phyloP scores from a whole-genome alignment of 2,329 filamentous ascomycete genomes.

The Huntiella abstrusa region DNA sequence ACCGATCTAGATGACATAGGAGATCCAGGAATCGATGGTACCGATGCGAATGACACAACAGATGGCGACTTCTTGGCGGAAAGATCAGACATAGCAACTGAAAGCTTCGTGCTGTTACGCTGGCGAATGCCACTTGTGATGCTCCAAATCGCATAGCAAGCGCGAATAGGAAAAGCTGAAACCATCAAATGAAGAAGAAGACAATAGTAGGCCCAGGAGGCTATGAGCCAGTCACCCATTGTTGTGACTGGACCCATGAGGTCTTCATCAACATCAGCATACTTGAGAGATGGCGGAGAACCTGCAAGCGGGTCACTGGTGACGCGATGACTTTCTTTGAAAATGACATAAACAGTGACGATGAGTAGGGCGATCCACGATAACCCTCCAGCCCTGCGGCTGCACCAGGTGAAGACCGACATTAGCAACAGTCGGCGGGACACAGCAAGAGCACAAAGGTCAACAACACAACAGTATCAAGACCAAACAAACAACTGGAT shows the following conservation, averaged over 20 bases:
- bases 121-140: conserved; percentile 32
- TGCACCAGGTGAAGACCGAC: conserved; percentile 35
- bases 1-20: background rate
- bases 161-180: conserved; percentile 41
- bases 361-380: conserved; percentile 30
- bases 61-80: conserved; percentile 31
- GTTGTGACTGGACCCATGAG: conserved; percentile 21
- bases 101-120: conserved; percentile 19
- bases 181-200: conserved; percentile 46
- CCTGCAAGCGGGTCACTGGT: conserved; percentile 20
- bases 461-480: background rate
- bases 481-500: too few species aligned
- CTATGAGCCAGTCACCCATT: conserved; percentile 22
- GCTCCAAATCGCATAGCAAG: conserved; percentile 41
- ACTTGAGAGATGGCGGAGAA: background rate
- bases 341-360: conserved; percentile 37
- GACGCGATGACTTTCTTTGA: conserved; percentile 23
- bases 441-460: background rate
- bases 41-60: conserved; percentile 35
- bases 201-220: conserved; percentile 44
- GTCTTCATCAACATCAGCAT: conserved; percentile 18
- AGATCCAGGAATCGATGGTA: conserved; percentile 12
- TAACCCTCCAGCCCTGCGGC: conserved; percentile 34
- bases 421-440: conserved; percentile 18
- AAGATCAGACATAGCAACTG: conserved; percentile 28